These are phyloP conservation scores for Debaryomyces nepalensis DNA, from an alignment of 1,139 yeast species.

Conservation along the genomic window DNA sequence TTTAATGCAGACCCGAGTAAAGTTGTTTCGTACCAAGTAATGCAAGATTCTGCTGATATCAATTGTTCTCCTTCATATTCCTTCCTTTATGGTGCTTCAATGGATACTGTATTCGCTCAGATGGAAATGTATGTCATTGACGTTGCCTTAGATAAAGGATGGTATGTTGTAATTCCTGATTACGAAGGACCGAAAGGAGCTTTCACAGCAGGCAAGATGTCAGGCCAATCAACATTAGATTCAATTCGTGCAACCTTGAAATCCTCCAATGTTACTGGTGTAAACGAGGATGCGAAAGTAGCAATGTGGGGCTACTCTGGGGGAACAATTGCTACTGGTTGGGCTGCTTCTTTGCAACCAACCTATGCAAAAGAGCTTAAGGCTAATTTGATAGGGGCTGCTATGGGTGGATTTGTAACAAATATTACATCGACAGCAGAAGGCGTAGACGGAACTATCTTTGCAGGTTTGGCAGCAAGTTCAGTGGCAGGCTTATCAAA, in stretches of 20 bases:
- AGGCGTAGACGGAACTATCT: conserved; percentile 25
- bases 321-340: conserved; percentile 38
- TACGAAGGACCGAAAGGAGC: conserved; percentile 36
- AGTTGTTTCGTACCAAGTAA: conserved; percentile 38
- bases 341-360: conserved; percentile 40
- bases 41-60: conserved; percentile 34
- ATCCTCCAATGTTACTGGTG: conserved; percentile 28
- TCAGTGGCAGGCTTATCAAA: conserved; percentile 33
- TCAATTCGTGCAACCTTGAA: conserved; percentile 30
- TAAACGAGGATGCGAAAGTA: conserved; percentile 27
- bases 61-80: conserved; percentile 42
- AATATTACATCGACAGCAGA: conserved; percentile 27
- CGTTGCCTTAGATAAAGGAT: conserved; percentile 33
- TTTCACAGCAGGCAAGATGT: conserved; percentile 34
- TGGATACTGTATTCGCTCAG: conserved; percentile 23
- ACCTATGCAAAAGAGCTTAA: conserved; percentile 36
- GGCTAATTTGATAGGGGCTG: conserved; percentile 32
- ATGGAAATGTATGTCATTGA: conserved; percentile 32
- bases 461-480: conserved; percentile 28
- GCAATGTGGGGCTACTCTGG: conserved; percentile 45
- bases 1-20: conserved; percentile 33
- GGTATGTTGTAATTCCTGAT: conserved; percentile 38
- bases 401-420: conserved; percentile 39
- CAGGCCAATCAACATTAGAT: conserved; percentile 35
- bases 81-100: conserved; percentile 26